Percentiles rank a stretch among this genome's conserved stretches.
Conservation (phyloP, 2,329 filamentous ascomycete species). For the Colletotrichum sp. region DNA sequence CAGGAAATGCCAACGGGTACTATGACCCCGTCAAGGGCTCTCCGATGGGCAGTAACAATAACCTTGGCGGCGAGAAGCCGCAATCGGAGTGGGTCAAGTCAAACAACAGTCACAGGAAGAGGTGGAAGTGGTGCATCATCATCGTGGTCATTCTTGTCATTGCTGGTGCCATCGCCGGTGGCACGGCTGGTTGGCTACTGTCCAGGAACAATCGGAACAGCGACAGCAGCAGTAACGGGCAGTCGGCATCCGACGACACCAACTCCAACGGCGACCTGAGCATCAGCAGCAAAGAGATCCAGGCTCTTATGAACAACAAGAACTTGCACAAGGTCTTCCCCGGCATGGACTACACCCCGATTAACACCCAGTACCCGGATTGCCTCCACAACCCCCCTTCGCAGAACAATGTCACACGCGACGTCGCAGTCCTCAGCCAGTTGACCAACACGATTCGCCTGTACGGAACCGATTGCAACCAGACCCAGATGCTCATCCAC, state of each 20-base stretch:
- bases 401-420: slow-evolving; percentile 93
- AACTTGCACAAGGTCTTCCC: slow-evolving; percentile 92
- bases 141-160: slow-evolving; percentile 68
- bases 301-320: slow-evolving; percentile 79
- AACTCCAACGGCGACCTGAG: slow-evolving; percentile 72
- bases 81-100: slow-evolving; percentile 65
- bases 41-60: slow-evolving; percentile 18
- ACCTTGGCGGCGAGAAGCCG: slow-evolving; percentile 66
- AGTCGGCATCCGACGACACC: slow-evolving; percentile 65
- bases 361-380: slow-evolving; percentile 88
- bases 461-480: slow-evolving; percentile 97
- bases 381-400: slow-evolving; percentile 80
- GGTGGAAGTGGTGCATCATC: slow-evolving; percentile 73
- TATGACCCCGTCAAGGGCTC: slow-evolving; percentile 60
- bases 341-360: slow-evolving; percentile 92
- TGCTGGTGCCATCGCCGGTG: slow-evolving; percentile 71
- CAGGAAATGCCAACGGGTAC: slow-evolving; percentile 43
- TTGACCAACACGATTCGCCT: slow-evolving; percentile 87
- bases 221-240: slow-evolving; percentile 33
- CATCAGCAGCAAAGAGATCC: slow-evolving; percentile 79
- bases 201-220: slow-evolving; percentile 52
- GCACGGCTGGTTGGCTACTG: slow-evolving; percentile 75
- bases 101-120: slow-evolving; percentile 66
- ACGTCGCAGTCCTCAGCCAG: slow-evolving; percentile 88
- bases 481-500: slow-evolving; percentile 91